phyloP scores from a whole-genome alignment of 2,329 filamentous ascomycete genomes.

The Escovopsis sp. region DNA sequence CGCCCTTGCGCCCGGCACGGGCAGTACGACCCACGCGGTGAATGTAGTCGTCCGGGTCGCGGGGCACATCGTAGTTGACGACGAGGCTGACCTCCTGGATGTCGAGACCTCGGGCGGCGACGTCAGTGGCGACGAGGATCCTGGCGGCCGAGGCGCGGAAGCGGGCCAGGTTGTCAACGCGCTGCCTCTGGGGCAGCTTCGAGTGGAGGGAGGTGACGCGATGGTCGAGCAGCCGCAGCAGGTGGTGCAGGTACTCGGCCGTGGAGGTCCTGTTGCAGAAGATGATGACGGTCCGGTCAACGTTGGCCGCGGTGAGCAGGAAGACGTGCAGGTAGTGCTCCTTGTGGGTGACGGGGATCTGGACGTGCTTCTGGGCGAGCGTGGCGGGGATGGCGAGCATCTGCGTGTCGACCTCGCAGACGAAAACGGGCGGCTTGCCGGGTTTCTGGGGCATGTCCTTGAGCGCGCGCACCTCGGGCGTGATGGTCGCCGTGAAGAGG shows the following conservation, averaged over 20 bases:
- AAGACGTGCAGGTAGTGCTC: constrained; percentile 91
- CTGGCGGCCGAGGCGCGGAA: constrained; percentile 83
- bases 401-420: constrained; percentile 75
- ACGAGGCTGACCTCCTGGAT: constrained; percentile 86
- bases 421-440: constrained; percentile 63
- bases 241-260: constrained; percentile 76
- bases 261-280: constrained; percentile 90
- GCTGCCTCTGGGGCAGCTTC: constrained; percentile 67
- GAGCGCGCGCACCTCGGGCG: constrained; percentile 75
- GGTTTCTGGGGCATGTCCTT: constrained; percentile 60
- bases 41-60: constrained; percentile 96
- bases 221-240: constrained; percentile 74
- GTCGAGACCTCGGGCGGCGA: constrained; percentile 86
- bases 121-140: constrained; percentile 87
- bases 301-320: constrained; percentile 63
- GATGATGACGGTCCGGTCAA: constrained; percentile 67
- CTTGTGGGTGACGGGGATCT: constrained; percentile 81
- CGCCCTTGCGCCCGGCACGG: constrained; percentile 71
- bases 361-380: constrained; percentile 70
- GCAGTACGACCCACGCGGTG: constrained; percentile 93
- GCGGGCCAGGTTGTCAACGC: constrained; percentile 74
- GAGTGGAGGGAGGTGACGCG: constrained; percentile 87
- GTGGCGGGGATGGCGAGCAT: constrained; percentile 65
- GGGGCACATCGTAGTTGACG: constrained; percentile 87
- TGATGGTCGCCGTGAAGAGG: constrained; percentile 92